Conservation (phyloP, 148 eudicot genomes). For the Silene uniflora region DNA sequence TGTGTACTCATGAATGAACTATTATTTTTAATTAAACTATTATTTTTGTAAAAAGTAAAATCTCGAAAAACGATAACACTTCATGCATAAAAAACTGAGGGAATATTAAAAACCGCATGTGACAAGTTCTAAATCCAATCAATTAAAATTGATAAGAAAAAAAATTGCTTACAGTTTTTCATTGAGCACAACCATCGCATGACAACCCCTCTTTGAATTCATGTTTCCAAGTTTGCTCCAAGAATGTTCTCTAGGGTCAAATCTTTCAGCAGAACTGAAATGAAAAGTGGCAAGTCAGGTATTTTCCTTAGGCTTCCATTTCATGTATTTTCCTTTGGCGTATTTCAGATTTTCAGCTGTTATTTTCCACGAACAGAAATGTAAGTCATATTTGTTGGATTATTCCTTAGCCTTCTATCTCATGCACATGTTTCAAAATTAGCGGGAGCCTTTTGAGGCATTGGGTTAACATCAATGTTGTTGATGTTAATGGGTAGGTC, state of each 20-base stretch:
- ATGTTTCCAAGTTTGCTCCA: conserved; percentile 65
- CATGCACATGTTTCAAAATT: background rate
- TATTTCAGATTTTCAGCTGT: background rate
- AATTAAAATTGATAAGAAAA: background rate
- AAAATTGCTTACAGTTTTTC: conserved; percentile 64
- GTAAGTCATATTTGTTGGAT: background rate
- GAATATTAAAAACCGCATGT: background rate
- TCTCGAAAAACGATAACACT: no score
- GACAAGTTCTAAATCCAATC: background rate
- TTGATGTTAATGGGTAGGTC: no score
- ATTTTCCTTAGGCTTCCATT: background rate
- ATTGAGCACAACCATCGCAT: conserved; percentile 57
- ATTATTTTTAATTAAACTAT: no score
- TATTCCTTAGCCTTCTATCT: background rate
- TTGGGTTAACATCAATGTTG: no score
- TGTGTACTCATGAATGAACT: no score
- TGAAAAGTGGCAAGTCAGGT: conserved; percentile 8
- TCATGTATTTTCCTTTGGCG: background rate
- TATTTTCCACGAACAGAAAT: background rate
- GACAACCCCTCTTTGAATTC: conserved; percentile 59
- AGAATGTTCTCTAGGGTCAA: conserved; percentile 88
- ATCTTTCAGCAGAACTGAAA: conserved; percentile 78
- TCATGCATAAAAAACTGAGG: no score
- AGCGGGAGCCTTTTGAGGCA: background rate
- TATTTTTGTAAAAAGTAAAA: no score